A percentile compares a stretch with the other conserved stretches of the same genome.
Conservation (phyloP, 73 alveolate genomes). For the Paramecium sexaurelia region DNA sequence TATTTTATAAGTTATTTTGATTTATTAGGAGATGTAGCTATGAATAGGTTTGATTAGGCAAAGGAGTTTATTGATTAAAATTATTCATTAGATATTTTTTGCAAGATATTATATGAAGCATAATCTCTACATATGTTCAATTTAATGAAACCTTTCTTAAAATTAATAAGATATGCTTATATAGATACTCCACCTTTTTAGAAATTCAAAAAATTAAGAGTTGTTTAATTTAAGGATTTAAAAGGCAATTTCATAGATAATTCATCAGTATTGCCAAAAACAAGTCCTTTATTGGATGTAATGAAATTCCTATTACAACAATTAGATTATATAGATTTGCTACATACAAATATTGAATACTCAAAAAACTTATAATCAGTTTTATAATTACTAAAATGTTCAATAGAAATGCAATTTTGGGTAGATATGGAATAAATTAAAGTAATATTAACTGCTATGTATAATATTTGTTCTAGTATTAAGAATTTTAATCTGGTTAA, state of each 20-base stretch:
- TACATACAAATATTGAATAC: neutral
- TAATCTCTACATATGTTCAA: neutral
- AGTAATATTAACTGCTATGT: neutral
- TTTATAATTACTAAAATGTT: neutral
- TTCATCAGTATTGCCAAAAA: neutral
- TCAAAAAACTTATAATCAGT: neutral
- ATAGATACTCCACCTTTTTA: neutral
- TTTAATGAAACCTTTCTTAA: neutral
- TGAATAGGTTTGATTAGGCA: neutral
- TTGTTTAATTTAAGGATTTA: neutral
- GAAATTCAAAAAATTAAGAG: neutral
- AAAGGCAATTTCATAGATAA: neutral
- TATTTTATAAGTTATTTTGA: neutral
- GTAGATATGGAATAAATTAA: neutral
- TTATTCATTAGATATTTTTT: neutral
- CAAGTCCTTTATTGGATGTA: neutral
- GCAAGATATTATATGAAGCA: neutral
- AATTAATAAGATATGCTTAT: neutral
- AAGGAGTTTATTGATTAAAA: neutral
- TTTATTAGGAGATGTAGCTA: neutral
- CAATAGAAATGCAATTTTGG: neutral
- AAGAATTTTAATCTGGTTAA: neutral
- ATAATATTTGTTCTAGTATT: neutral
- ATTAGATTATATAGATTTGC: neutral
- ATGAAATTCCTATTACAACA: neutral